Evolutionary conservation across 2,329 filamentous ascomycete genomes (phyloP).

Genomic region (Mycosphaerella arachidis): DNA sequence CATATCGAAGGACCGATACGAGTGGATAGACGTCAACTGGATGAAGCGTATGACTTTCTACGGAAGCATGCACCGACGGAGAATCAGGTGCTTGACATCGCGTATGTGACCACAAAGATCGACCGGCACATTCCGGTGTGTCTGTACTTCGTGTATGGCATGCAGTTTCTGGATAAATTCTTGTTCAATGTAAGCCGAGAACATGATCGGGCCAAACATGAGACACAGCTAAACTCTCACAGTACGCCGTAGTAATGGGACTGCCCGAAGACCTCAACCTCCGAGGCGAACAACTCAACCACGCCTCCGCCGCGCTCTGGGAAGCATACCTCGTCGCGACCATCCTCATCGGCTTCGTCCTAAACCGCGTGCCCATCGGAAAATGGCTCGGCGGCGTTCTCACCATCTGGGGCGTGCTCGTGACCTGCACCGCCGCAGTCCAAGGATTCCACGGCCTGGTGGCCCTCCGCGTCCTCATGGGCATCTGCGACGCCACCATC

Average conservation of each 20-base stretch:
- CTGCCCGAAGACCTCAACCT: constrained; percentile 17
- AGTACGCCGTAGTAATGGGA: constrained; percentile 65
- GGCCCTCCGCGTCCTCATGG: constrained; percentile 13
- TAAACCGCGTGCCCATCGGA: constrained; percentile 42
- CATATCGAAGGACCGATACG: not conserved
- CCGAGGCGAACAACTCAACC: constrained; percentile 17
- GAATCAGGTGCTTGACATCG: constrained; percentile 8
- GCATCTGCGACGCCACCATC: constrained; percentile 11
- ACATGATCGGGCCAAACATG: constrained; percentile 45
- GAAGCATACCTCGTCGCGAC: constrained; percentile 16
- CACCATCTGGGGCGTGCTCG: constrained; percentile 13
- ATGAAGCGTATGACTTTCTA: constrained; percentile 7
- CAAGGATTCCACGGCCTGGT: constrained; percentile 22
- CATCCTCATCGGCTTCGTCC: constrained; percentile 7
- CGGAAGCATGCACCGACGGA: not conserved
- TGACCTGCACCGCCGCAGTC: constrained; percentile 15
- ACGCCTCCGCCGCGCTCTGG: constrained; percentile 15
- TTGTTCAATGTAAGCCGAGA: constrained; percentile 25
- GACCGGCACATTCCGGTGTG: constrained; percentile 17
- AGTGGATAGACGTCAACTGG: not conserved
- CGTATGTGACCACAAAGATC: constrained; percentile 13
- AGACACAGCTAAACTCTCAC: constrained; percentile 34
- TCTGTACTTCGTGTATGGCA: constrained; percentile 12
- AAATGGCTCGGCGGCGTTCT: constrained; percentile 14
- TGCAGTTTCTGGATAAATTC: constrained; percentile 38